Conservation (phyloP, 345 rosid genomes). For the Corymbia maculata region DNA sequence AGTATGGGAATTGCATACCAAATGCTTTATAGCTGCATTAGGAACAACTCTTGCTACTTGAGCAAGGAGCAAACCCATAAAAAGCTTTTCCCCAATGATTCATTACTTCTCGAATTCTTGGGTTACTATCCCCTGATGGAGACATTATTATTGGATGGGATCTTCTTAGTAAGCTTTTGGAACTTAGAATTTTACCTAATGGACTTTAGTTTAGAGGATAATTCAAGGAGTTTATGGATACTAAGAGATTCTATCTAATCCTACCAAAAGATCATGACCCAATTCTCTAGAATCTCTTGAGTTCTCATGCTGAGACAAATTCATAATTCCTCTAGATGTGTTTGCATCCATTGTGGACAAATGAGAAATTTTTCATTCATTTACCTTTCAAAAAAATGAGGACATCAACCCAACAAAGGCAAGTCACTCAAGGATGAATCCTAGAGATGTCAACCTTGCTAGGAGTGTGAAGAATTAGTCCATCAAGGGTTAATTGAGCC, state of each 20-base stretch:
- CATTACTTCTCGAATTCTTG: too few species aligned
- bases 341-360: background rate
- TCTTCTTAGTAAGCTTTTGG: background rate
- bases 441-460: background rate
- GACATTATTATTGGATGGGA: background rate
- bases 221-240: background rate
- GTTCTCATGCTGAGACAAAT: too few species aligned
- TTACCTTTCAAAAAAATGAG: background rate
- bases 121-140: background rate
- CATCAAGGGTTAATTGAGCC: background rate
- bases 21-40: too few species aligned
- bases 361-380: background rate
- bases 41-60: too few species aligned
- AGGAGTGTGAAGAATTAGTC: background rate
- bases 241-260: background rate
- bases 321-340: background rate
- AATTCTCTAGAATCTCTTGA: background rate
- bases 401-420: background rate
- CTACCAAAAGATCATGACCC: background rate
- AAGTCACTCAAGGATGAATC: background rate
- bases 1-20: too few species aligned
- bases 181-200: background rate
- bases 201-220: background rate
- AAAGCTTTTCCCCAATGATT: too few species aligned
- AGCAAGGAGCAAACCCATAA: too few species aligned